Conservation (phyloP, 1,284 basidiomycete species). For the Pholiota adiposa region DNA sequence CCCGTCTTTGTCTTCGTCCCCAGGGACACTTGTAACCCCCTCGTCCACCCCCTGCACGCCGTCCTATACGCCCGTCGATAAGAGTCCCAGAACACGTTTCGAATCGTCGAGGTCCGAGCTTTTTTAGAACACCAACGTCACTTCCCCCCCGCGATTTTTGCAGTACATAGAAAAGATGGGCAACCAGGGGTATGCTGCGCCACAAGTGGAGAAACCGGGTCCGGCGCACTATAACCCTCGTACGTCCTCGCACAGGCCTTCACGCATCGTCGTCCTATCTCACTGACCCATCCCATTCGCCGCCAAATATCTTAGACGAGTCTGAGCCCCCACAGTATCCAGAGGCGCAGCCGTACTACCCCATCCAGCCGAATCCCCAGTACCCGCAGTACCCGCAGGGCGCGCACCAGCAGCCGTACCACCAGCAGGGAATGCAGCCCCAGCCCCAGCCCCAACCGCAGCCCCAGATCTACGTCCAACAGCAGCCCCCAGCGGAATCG, state of each 20-base stretch:
- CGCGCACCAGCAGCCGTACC: constrained; percentile 4
- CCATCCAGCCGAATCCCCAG: constrained; percentile 3
- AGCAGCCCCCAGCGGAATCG: constrained; percentile 4
- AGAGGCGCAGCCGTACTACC: constrained; percentile 19
- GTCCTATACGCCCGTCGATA: too few relatives aligned
- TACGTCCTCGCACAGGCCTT: constrained; percentile 9
- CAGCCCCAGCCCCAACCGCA: constrained; percentile 17
- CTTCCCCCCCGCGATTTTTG: not conserved
- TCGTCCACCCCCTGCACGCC: not conserved
- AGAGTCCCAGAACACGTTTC: too few relatives aligned
- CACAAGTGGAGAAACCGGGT: constrained; percentile 10
- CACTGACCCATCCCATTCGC: not conserved
- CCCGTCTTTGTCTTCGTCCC: not conserved
- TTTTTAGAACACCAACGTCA: too few relatives aligned
- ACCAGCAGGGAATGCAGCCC: constrained; percentile 14
- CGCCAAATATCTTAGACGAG: not conserved
- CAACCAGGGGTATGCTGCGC: not conserved
- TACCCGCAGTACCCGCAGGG: not conserved
- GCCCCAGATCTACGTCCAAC: constrained; percentile 23
- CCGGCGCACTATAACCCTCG: constrained; percentile 19
- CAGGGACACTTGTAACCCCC: not conserved
- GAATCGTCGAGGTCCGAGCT: too few relatives aligned
- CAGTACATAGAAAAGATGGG: not conserved
- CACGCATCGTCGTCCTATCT: not conserved
- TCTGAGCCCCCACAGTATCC: constrained; percentile 5